Evolutionary conservation across 2,329 filamentous ascomycete genomes (phyloP).

Genomic region (Annulohypoxylon truncatum): DNA sequence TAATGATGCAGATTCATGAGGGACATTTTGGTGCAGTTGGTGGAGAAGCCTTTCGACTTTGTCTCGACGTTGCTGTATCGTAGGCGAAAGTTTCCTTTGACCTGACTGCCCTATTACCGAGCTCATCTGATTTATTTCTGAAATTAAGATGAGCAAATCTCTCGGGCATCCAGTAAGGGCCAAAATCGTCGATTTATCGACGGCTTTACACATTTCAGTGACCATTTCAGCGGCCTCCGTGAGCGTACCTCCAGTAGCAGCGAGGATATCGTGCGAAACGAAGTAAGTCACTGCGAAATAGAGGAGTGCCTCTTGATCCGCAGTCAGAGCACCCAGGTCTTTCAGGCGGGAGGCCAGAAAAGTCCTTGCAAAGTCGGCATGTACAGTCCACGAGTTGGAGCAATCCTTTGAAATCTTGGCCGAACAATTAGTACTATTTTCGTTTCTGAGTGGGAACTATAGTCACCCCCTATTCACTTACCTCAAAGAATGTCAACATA

Average conservation of each 20-base stretch:
- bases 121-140: slow-evolving; percentile 38
- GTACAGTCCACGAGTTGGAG: slow-evolving; percentile 46
- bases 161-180: slow-evolving; percentile 36
- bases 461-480: slow-evolving; percentile 18
- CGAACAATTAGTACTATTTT: not conserved
- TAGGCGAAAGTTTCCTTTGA: not conserved
- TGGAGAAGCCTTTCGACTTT: slow-evolving; percentile 34
- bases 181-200: slow-evolving; percentile 29
- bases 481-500: slow-evolving; percentile 46
- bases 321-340: slow-evolving; percentile 21
- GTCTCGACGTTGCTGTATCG: slow-evolving; percentile 33
- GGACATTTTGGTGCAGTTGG: slow-evolving; percentile 29
- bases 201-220: slow-evolving; percentile 29
- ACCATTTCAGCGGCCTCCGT: slow-evolving; percentile 24
- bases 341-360: slow-evolving; percentile 32
- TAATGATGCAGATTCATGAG: slow-evolving; percentile 27
- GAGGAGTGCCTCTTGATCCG: slow-evolving; percentile 38
- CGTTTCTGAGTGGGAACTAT: slow-evolving; percentile 4
- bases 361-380: slow-evolving; percentile 43
- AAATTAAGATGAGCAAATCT: slow-evolving; percentile 36
- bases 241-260: slow-evolving; percentile 32
- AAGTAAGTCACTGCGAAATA: slow-evolving; percentile 46
- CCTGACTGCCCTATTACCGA: slow-evolving; percentile 4
- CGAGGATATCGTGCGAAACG: slow-evolving; percentile 39
- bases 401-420: slow-evolving; percentile 45